Base-by-base conservation (phyloP, 2,329 filamentous ascomycete species). In the Periconia macrospinosa region DNA sequence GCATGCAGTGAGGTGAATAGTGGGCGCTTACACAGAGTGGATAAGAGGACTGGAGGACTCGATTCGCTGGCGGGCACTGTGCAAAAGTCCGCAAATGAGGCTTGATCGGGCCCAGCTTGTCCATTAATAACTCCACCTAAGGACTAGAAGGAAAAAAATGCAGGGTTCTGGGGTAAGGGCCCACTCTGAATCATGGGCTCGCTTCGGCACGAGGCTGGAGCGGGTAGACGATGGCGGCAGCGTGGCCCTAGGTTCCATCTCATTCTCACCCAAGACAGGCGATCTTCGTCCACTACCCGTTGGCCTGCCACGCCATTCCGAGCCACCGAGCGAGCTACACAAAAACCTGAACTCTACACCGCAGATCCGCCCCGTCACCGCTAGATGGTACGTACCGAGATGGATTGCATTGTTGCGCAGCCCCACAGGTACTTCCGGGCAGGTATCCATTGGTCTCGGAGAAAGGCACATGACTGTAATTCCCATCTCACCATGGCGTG, bases 11-110 rank as follows among this genome's bases (percentile, higher is more conserved):
- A 56, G 59, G 60, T 37, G 33, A 53, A 52, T 52, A 52, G 57
- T 61, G 62, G 68, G 71, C 70, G 70, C 69, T 68, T 74, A 72
- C 50, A 65, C 62, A 54, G 54, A 53, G 63, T 60, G 56, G 63
- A 59, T 65, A 62, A 63, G 62, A 63, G 62, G 58, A 57, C 60
- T 52, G 50, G 19, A 13, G 30, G 30, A 27, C 10, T 56, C 62
- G 56, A 71, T 72, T 72, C 61, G 69, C 61, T 60, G 63, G 33
- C 44, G 23, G 48, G 45, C 54, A 57, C 54, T 54, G 56, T 56
- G 57, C 51, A 30, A 40, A 43, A 49, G 18, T 18, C 42, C 45
- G 57, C 66, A 63, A 69, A 71, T 60, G 60, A 37, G 17, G 51
- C 69, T 56, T 33, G 11, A 68, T 62, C n/a, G 30, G 63, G 57